Percentiles rank a stretch among this genome's conserved stretches.
phyloP scores from a whole-genome alignment of 2,329 filamentous ascomycete genomes.

The Aspergillus pseudonomiae region DNA sequence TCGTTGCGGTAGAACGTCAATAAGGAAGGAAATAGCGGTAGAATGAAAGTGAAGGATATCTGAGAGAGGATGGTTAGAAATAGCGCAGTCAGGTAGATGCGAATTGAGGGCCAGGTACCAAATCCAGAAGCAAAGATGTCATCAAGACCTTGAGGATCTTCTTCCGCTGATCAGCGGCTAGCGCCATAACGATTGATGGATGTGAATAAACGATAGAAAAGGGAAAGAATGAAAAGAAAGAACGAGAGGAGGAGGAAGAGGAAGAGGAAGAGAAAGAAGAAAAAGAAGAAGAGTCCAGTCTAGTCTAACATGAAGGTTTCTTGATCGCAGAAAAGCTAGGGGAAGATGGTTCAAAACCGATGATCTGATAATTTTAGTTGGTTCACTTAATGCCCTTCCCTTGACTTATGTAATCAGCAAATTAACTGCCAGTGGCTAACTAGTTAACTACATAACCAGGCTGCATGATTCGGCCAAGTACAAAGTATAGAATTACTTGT shows the following conservation, averaged over 20 bases:
- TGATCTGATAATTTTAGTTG: no score
- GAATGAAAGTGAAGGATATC: slow-evolving; percentile 98
- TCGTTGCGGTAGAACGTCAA: slow-evolving; percentile 93
- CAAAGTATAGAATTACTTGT: background rate
- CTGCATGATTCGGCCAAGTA: no score
- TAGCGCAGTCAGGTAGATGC: background rate
- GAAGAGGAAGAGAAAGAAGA: slow-evolving; percentile 21
- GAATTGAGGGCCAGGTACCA: slow-evolving; percentile 61
- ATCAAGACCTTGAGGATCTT: slow-evolving; percentile 85
- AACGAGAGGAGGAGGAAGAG: slow-evolving; percentile 12
- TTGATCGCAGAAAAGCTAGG: background rate
- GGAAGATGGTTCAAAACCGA: no score
- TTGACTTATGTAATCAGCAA: slow-evolving; percentile 9
- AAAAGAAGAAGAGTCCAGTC: background rate
- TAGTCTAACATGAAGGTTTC: background rate
- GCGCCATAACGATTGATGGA: slow-evolving; percentile 32
- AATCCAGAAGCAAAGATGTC: slow-evolving; percentile 82
- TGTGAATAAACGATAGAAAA: slow-evolving; percentile 1
- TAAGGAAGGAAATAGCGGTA: slow-evolving; percentile 91
- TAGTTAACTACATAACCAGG: no score
- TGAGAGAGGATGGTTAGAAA: slow-evolving; percentile 42
- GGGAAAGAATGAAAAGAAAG: background rate
- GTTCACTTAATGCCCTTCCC: background rate
- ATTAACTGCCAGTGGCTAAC: no score
- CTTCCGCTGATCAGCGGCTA: slow-evolving; percentile 62